A percentile compares a stretch with the other conserved stretches of the same genome.
Evolutionary conservation across 2,329 filamentous ascomycete species (phyloP).

Genomic region (Apiospora arundinis): DNA sequence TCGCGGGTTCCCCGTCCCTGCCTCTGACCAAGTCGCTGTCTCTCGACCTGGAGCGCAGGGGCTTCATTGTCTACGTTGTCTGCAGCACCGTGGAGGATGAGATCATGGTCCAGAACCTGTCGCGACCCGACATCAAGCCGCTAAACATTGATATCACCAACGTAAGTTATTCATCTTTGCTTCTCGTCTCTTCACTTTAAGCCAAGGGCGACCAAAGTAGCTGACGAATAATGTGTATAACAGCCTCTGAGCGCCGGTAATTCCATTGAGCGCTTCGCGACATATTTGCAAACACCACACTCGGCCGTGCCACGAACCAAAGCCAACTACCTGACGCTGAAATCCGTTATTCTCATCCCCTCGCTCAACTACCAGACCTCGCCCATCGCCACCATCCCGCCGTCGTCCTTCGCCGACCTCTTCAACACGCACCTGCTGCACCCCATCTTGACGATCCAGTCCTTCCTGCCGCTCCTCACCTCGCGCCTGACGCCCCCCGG

Average conservation of each 20-base stretch:
- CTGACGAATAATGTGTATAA: slow-evolving; percentile 28
- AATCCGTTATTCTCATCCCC: slow-evolving; percentile 83
- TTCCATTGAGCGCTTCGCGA: slow-evolving; percentile 74
- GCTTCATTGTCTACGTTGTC: slow-evolving; percentile 92
- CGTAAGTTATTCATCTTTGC: slow-evolving; percentile 52
- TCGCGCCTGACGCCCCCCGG: slow-evolving; percentile 55
- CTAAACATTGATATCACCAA: slow-evolving; percentile 84
- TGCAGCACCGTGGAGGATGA: slow-evolving; percentile 88
- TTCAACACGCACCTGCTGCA: slow-evolving; percentile 92
- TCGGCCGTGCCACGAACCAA: slow-evolving; percentile 77
- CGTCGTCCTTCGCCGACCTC: slow-evolving; percentile 84
- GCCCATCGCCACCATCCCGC: slow-evolving; percentile 83
- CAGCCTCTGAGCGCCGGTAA: slow-evolving; percentile 72
- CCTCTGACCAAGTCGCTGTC: slow-evolving; percentile 84
- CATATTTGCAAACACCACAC: slow-evolving; percentile 76
- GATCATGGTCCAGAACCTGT: slow-evolving; percentile 74
- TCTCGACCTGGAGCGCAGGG: slow-evolving; percentile 85
- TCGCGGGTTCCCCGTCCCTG: slow-evolving; percentile 86
- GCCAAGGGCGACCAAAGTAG: not conserved
- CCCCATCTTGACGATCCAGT: slow-evolving; percentile 86
- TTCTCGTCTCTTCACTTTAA: not conserved
- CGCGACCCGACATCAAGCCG: slow-evolving; percentile 81
- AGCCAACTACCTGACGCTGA: slow-evolving; percentile 76
- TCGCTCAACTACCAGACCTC: slow-evolving; percentile 81
- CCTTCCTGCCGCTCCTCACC: slow-evolving; percentile 82